Percentiles rank a stretch among this genome's conserved stretches.
Conservation (phyloP, 768 basidiomycete genomes). For the Dictyophora rubrovolvata region DNA sequence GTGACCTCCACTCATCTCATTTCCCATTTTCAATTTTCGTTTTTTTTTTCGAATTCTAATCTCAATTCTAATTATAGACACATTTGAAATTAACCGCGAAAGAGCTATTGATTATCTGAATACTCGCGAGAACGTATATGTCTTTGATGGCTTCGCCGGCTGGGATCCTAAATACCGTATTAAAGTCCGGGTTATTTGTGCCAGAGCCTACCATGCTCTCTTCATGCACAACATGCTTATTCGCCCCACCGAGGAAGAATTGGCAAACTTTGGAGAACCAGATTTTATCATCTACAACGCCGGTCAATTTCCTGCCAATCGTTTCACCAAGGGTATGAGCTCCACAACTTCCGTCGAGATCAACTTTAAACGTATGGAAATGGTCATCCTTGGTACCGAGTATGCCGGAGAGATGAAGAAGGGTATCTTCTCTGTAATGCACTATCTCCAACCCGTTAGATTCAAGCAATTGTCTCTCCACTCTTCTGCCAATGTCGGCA, state of each 20-base stretch:
- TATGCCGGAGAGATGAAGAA: slow-evolving; percentile 99
- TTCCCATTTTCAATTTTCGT: too few species aligned
- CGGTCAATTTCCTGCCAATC: slow-evolving; percentile 98
- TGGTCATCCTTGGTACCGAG: slow-evolving; percentile 98
- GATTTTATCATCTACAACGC: slow-evolving; percentile 99
- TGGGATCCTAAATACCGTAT: slow-evolving; percentile 99
- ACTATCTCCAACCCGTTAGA: slow-evolving; percentile 97
- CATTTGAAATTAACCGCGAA: slow-evolving; percentile 98
- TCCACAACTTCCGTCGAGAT: slow-evolving; percentile 98
- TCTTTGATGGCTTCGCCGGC: slow-evolving; percentile 93
- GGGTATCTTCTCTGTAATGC: slow-evolving; percentile 99
- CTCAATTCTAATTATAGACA: slow-evolving; percentile 49
- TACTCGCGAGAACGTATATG: slow-evolving; percentile 96
- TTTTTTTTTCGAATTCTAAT: too few species aligned
- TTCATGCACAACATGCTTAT: slow-evolving; percentile 99
- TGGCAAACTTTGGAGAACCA: slow-evolving; percentile 90
- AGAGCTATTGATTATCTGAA: slow-evolving; percentile 99
- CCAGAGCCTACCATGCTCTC: slow-evolving; percentile 94
- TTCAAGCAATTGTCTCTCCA: slow-evolving; percentile 96
- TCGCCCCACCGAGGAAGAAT: slow-evolving; percentile 90
- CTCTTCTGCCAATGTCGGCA: slow-evolving; percentile 95
- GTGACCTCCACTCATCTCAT: too few species aligned
- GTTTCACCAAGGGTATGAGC: slow-evolving; percentile 99
- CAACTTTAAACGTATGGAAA: slow-evolving; percentile 99
- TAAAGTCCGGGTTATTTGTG: slow-evolving; percentile 98